Conservation (phyloP, 805 yeast species). For the Barnettozyma vustinii region DNA sequence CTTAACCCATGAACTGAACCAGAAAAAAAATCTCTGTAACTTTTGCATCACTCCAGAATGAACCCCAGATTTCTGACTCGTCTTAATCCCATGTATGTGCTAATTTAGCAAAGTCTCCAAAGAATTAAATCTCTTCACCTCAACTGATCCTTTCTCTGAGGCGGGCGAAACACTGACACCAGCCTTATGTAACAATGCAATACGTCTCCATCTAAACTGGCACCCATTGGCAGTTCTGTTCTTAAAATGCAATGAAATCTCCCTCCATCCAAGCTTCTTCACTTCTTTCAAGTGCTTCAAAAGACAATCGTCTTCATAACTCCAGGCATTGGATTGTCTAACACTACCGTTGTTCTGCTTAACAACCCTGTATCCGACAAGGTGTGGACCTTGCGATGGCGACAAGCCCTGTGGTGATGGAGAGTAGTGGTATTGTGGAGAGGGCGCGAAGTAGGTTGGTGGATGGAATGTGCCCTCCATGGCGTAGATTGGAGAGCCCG, state of each 20-base stretch:
- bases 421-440: background rate
- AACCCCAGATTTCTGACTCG: no score
- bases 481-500: conserved; percentile 4
- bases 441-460: conserved; percentile 2
- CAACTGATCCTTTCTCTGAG: background rate
- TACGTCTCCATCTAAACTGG: conserved; percentile 70
- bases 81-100: no score
- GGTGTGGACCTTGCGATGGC: background rate
- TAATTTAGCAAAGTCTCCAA: conserved; percentile 10
- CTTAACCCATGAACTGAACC: background rate
- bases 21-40: background rate
- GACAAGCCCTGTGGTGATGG: background rate
- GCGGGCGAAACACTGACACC: conserved; percentile 1
- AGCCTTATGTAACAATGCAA: conserved; percentile 13
- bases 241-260: conserved; percentile 60
- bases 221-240: conserved; percentile 73
- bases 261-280: conserved; percentile 72
- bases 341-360: conserved; percentile 10
- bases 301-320: conserved; percentile 57
- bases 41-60: background rate
- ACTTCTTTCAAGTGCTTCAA: conserved; percentile 60
- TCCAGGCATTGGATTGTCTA: conserved; percentile 43
- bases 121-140: conserved; percentile 1
- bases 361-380: conserved; percentile 9
- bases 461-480: background rate